Base-by-base conservation (phyloP, 2,329 filamentous ascomycete species). In the Clonostachys rhizophaga region DNA sequence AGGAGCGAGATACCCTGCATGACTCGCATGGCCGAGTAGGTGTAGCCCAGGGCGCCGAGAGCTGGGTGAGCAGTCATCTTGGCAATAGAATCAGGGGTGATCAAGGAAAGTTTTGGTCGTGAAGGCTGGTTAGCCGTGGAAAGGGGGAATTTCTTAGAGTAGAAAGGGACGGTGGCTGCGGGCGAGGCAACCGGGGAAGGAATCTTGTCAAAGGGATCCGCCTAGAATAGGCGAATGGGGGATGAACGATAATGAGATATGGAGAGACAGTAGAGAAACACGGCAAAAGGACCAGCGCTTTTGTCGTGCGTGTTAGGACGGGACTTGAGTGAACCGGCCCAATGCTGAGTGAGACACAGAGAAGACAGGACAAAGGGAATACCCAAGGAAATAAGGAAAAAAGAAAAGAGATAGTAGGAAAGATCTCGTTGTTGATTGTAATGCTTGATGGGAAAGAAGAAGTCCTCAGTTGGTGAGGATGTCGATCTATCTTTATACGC, bases 1-100 rank as follows among this genome's bases (percentile, higher is more conserved):
- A 94, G 74, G 60, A 96, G 84, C 24, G 81, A 81, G 52, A 87
- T 68, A 50, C 81, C 76, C 63, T 95, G 84, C 55, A 91, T 75
- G 49, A 78, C 75, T 43, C 91, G 85, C 55, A 86, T 79, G 54
- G 83, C 72, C 49, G 88, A 83, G 71, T 95, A 95, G 55, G 86
- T 87, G 57, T 86, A 82, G 64, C 87, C 89, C 55, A 94, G 71
- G 63, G 86, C 86, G 57, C 88, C 86, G 65, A 85, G 71, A 67
- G 76, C 66, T 65, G 81, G 70, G 50, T 65, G 65, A 51, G 69
- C 64, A 49, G 64, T 63, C 73, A 76, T 77, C 51, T 55, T 71
- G 58, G 58, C 34, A 44, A 52, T 51, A 34, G 52, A 49, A 41
- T 47, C 50, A n/a, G 61, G 52, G 37, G 69, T 75, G 47, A 68